These are phyloP conservation scores for Hyaloperonospora brassicae DNA, from an alignment of 352 stramenopile species.

Conservation along the genomic window DNA sequence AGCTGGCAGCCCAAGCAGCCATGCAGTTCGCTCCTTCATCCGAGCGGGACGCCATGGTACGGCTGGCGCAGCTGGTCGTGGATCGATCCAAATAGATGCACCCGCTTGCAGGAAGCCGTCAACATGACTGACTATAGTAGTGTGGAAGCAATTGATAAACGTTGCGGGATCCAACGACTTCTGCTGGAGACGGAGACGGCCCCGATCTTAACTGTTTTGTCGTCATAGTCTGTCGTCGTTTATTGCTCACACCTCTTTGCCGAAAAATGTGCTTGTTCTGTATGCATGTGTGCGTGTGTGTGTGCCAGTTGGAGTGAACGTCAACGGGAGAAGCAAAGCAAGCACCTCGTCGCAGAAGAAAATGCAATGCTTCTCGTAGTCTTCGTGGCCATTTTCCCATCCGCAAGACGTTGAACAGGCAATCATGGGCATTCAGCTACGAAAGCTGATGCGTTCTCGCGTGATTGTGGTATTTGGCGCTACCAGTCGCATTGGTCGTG, in stretches of 20 bases:
- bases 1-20: slow-evolving; percentile 90
- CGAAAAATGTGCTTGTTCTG: background rate
- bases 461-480: slow-evolving; percentile 74
- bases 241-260: background rate
- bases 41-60: slow-evolving; percentile 77
- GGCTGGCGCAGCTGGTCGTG: slow-evolving; percentile 83
- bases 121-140: no score
- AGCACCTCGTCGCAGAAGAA: slow-evolving; percentile 22
- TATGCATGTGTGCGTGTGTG: background rate
- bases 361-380: slow-evolving; percentile 4
- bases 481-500: slow-evolving; percentile 55
- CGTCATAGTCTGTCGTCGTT: slow-evolving; percentile 5
- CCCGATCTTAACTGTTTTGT: background rate
- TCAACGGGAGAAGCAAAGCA: slow-evolving; percentile 6
- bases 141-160: slow-evolving; percentile 18
- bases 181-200: slow-evolving; percentile 4
- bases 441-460: slow-evolving; percentile 45
- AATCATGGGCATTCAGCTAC: slow-evolving; percentile 48
- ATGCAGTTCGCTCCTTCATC: slow-evolving; percentile 82
- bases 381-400: slow-evolving; percentile 9
- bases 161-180: slow-evolving; percentile 9
- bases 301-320: slow-evolving; percentile 19
- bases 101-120: slow-evolving; percentile 2
- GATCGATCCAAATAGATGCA: slow-evolving; percentile 80
- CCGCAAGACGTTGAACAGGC: slow-evolving; percentile 5